Conservation (phyloP, 345 rosid species). For the Raphanus raphanistrum region DNA sequence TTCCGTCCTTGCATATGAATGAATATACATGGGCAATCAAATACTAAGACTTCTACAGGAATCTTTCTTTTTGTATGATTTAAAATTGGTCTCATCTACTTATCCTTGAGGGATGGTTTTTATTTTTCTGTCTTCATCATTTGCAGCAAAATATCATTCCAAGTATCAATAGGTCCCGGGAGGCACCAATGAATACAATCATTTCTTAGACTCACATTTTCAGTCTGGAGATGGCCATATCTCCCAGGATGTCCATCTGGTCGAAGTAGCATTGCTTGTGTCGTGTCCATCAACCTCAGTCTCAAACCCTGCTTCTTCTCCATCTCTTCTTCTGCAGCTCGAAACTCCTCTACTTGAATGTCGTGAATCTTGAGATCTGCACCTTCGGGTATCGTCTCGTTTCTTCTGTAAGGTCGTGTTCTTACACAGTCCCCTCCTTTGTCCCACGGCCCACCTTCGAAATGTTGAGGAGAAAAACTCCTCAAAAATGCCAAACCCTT, state of each 20-base stretch:
- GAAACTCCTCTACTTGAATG: constrained; percentile 71
- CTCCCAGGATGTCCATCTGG: constrained; percentile 85
- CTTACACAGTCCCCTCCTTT: constrained; percentile 68
- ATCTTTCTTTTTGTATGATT: constrained; percentile 8
- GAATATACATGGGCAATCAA: not conserved
- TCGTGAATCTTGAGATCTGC: constrained; percentile 54
- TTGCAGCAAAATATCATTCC: constrained; percentile 70
- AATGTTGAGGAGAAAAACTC: constrained; percentile 77
- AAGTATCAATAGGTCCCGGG: constrained; percentile 76
- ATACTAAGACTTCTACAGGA: constrained; percentile 24
- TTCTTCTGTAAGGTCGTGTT: constrained; percentile 55
- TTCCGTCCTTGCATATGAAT: constrained; percentile 10
- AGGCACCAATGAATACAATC: constrained; percentile 93
- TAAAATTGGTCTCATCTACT: not conserved
- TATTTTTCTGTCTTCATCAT: constrained; percentile 47
- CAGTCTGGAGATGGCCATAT: constrained; percentile 59
- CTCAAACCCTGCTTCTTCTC: constrained; percentile 52
- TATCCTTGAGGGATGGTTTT: constrained; percentile 13
- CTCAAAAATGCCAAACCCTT: constrained; percentile 64
- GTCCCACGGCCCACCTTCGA: constrained; percentile 74
- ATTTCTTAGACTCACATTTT: constrained; percentile 22
- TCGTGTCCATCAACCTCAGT: constrained; percentile 59
- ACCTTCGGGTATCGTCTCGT: constrained; percentile 59
- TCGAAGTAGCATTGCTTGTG: constrained; percentile 56
- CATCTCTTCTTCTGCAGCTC: constrained; percentile 53